Conservation (phyloP, 169 alveolate genomes). For the Perkinsus marinus region DNA sequence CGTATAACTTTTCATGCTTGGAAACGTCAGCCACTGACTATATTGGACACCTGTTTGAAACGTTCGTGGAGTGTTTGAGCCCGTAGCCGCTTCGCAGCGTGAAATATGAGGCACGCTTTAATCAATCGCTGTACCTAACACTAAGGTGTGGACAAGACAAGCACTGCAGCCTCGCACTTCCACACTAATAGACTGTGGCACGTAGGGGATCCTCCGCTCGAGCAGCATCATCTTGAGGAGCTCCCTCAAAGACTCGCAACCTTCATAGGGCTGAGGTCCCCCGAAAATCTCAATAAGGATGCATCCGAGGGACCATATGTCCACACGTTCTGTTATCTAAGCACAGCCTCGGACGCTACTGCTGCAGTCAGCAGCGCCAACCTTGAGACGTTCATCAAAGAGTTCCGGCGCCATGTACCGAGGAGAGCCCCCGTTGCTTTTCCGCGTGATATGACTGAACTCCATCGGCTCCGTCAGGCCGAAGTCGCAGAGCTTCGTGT, state of each 20-base stretch:
- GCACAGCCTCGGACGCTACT: not conserved
- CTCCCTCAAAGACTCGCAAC: not conserved
- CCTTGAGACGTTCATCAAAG: not conserved
- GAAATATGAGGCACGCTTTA: not conserved
- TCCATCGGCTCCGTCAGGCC: constrained; percentile 1
- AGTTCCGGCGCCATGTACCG: constrained; percentile 7
- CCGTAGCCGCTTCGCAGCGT: not conserved
- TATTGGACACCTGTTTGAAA: not conserved
- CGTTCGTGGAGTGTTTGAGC: not conserved
- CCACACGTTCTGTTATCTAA: not conserved
- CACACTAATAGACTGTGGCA: not conserved
- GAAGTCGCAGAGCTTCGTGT: constrained; percentile 4
- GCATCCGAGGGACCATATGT: not conserved
- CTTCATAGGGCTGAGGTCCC: not conserved
- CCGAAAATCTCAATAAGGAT: not conserved
- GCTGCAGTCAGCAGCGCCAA: not conserved
- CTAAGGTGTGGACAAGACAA: not conserved
- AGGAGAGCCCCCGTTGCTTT: not conserved
- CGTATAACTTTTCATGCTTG: not conserved
- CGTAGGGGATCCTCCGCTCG: not conserved
- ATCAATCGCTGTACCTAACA: not conserved
- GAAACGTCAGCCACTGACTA: not conserved
- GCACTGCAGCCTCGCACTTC: not conserved
- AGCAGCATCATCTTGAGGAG: not conserved
- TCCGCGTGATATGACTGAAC: not conserved